Conservation (phyloP, 2,329 filamentous ascomycete species). For the Delphinella strobiligena region DNA sequence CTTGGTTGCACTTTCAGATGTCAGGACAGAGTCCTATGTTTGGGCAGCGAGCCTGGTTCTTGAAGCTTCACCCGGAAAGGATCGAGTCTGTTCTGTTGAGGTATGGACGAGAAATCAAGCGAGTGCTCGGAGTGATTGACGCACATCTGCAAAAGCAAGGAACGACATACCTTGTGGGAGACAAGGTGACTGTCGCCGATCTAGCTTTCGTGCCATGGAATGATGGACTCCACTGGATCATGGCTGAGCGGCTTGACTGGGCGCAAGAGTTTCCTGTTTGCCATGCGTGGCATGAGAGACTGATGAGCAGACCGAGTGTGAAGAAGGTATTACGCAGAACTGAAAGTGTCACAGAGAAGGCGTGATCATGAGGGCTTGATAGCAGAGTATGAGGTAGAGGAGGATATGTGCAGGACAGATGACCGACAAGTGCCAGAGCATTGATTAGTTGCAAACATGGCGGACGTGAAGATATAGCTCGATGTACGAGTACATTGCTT, state of each 20-base stretch:
- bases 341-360: no score
- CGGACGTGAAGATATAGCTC: no score
- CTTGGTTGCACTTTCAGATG: conserved; percentile 24
- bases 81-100: conserved; percentile 30
- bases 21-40: conserved; percentile 25
- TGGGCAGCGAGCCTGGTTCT: conserved; percentile 35
- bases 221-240: conserved; percentile 12
- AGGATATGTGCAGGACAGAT: no score
- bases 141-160: conserved; percentile 20
- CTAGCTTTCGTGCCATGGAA: conserved; percentile 30
- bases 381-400: no score
- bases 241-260: conserved; percentile 18
- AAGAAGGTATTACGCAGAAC: conserved; percentile 15
- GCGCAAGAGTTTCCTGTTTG: conserved; percentile 17
- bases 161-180: conserved; percentile 29
- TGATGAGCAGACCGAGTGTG: conserved; percentile 17
- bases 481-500: no score
- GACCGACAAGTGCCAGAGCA: no score
- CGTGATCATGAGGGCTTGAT: no score
- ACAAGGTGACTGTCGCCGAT: conserved; percentile 32
- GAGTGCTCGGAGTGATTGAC: conserved; percentile 34
- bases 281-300: conserved; percentile 18
- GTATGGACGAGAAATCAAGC: conserved; percentile 32
- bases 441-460: no score
- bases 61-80: conserved; percentile 29